A percentile compares a stretch with the other conserved stretches of the same genome.
These are phyloP conservation scores for Pisolithus marmoratus DNA, from an alignment of 768 basidiomycete genomes.

Conservation along the genomic window DNA sequence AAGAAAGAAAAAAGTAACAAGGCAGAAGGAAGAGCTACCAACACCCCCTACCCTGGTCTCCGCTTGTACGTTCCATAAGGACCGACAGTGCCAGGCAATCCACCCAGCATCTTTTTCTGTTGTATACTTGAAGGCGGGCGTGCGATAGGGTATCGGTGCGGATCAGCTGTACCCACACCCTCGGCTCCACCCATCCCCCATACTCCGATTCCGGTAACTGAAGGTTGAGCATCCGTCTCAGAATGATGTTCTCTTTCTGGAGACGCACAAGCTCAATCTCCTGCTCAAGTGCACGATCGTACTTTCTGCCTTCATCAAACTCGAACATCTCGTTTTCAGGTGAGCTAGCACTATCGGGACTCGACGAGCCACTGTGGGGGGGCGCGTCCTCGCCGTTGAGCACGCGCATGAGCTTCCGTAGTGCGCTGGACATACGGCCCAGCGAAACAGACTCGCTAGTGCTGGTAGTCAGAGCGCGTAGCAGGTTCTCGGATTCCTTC, in stretches of 20 bases:
- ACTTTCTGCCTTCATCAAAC: conserved; percentile 39
- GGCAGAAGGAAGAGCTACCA: neutral
- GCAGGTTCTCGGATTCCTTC: conserved; percentile 63
- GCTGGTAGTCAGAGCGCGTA: conserved; percentile 51
- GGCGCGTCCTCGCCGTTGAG: conserved; percentile 58
- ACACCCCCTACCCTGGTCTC: conserved; percentile 12
- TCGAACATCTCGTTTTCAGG: conserved; percentile 7
- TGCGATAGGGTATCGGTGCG: conserved; percentile 8
- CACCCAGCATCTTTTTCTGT: conserved; percentile 26
- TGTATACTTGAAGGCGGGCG: conserved; percentile 10
- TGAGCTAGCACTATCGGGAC: conserved; percentile 2
- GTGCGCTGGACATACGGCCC: conserved; percentile 58
- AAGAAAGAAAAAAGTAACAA: neutral
- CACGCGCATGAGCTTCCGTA: conserved; percentile 66
- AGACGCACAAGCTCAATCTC: conserved; percentile 87
- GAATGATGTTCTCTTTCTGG: conserved; percentile 80
- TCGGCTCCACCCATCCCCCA: neutral
- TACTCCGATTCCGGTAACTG: conserved; percentile 23
- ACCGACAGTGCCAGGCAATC: conserved; percentile 32
- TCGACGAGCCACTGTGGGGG: conserved; percentile 3
- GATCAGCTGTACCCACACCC: conserved; percentile 8
- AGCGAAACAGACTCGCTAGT: conserved; percentile 66
- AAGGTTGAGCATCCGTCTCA: conserved; percentile 66
- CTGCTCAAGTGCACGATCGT: conserved; percentile 77
- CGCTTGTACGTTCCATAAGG: conserved; percentile 42